Conservation (phyloP, 352 stramenopile species). For the Poterioochromonas sp. region DNA sequence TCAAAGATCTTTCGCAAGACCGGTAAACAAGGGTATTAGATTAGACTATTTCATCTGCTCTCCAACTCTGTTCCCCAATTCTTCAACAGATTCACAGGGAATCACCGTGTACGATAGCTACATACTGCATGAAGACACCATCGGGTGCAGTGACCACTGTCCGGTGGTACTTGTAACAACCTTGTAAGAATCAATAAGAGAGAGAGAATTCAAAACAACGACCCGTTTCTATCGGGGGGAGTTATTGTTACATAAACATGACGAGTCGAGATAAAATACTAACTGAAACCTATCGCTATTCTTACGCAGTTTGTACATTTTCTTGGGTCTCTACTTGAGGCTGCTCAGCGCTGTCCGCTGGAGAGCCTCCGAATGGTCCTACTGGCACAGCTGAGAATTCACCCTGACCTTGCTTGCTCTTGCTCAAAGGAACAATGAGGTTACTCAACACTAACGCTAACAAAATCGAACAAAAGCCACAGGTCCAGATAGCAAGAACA, state of each 20-base stretch:
- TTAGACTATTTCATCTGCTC: slow-evolving; percentile 29
- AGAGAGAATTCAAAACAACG: neutral
- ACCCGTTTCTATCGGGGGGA: too few species aligned
- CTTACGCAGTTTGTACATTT: too few species aligned
- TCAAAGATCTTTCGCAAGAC: neutral
- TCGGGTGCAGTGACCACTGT: slow-evolving; percentile 22
- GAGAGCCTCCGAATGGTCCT: neutral
- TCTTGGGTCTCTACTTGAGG: too few species aligned
- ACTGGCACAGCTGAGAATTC: neutral
- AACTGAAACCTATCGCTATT: too few species aligned
- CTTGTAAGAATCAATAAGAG: neutral
- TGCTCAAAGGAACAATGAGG: neutral
- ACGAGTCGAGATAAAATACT: too few species aligned
- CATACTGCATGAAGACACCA: neutral
- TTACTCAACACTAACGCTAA: neutral
- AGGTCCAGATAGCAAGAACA: neutral
- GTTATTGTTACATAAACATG: too few species aligned
- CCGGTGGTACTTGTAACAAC: neutral
- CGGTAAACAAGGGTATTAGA: slow-evolving; percentile 16
- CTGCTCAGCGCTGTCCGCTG: too few species aligned
- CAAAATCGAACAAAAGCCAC: neutral
- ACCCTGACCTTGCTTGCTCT: neutral
- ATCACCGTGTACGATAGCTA: neutral
- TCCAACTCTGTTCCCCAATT: neutral
- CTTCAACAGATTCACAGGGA: neutral